These are phyloP conservation scores for Sarcodon sp. DNA, from an alignment of 768 basidiomycete genomes.

Conservation along the genomic window DNA sequence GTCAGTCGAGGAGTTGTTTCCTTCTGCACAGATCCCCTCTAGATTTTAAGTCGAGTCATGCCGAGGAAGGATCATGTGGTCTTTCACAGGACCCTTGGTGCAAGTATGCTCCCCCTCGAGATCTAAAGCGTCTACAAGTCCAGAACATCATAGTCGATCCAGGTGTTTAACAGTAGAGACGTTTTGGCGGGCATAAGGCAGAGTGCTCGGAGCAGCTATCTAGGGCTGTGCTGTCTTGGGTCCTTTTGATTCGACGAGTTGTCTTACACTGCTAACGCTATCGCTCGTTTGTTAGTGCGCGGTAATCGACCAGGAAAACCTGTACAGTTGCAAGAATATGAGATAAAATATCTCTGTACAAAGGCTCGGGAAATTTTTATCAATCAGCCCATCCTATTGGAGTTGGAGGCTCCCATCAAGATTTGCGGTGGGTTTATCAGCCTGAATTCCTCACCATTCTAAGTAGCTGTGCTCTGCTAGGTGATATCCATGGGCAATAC, in stretches of 20 bases:
- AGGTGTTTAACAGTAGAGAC: too few relatives aligned
- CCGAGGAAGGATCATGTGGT: too few relatives aligned
- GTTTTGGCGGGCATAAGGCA: too few relatives aligned
- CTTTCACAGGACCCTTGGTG: too few relatives aligned
- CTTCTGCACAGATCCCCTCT: background rate
- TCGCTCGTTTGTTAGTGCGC: conserved; percentile 49
- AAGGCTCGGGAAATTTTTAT: conserved; percentile 99
- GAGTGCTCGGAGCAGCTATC: too few relatives aligned
- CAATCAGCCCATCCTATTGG: conserved; percentile 94
- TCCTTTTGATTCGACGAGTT: background rate
- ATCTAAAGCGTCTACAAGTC: too few relatives aligned
- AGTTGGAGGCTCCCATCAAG: conserved; percentile 98
- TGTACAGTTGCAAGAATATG: conserved; percentile 95
- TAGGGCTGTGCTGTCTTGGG: too few relatives aligned
- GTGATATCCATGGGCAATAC: conserved; percentile 99
- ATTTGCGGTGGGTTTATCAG: conserved; percentile 72
- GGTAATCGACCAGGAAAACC: conserved; percentile 98
- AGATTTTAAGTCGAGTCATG: too few relatives aligned
- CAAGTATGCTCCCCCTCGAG: too few relatives aligned
- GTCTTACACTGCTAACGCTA: conserved; percentile 3
- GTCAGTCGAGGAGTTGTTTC: conserved; percentile 34
- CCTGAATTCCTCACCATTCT: conserved; percentile 4
- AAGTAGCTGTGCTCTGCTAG: conserved; percentile 26
- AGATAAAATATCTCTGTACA: conserved; percentile 98
- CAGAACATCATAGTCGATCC: too few relatives aligned